Conservation (phyloP, 192 early-diverging fungal genomes). For the Thamnidium elegans region DNA sequence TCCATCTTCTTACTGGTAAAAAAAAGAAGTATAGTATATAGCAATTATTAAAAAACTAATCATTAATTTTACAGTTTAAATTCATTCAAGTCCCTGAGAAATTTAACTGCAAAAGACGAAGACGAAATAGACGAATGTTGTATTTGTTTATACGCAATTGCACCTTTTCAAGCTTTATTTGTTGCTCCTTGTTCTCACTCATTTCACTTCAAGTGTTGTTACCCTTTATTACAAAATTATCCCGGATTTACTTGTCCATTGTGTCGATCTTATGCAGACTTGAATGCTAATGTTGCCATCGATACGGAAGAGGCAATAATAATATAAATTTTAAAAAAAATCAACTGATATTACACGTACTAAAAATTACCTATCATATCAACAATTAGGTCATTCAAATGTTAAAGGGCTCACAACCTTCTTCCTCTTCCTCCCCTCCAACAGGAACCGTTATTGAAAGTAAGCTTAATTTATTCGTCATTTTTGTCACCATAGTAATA, state of each 20-base stretch:
- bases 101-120: neutral
- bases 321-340: too few relatives aligned
- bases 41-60: too few relatives aligned
- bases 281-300: slow-evolving; percentile 73
- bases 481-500: too few relatives aligned
- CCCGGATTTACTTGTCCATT: slow-evolving; percentile 85
- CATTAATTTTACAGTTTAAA: too few relatives aligned
- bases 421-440: too few relatives aligned
- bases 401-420: too few relatives aligned
- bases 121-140: slow-evolving; percentile 60
- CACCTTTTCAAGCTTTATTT: slow-evolving; percentile 80
- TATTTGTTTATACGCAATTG: slow-evolving; percentile 77
- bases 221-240: slow-evolving; percentile 67
- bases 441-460: too few relatives aligned
- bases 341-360: too few relatives aligned
- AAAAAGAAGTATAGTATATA: neutral
- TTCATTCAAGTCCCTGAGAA: neutral
- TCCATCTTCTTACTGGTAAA: neutral
- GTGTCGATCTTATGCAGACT: slow-evolving; percentile 89
- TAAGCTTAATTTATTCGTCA: too few relatives aligned
- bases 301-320: slow-evolving; percentile 28
- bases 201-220: slow-evolving; percentile 90
- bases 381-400: too few relatives aligned
- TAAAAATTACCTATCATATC: too few relatives aligned
- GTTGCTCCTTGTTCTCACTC: slow-evolving; percentile 82